Percentiles rank a stretch among this genome's conserved stretches.
Conservation (phyloP, 192 early-diverging fungal genomes). For the Entomortierella chlamydospora region DNA sequence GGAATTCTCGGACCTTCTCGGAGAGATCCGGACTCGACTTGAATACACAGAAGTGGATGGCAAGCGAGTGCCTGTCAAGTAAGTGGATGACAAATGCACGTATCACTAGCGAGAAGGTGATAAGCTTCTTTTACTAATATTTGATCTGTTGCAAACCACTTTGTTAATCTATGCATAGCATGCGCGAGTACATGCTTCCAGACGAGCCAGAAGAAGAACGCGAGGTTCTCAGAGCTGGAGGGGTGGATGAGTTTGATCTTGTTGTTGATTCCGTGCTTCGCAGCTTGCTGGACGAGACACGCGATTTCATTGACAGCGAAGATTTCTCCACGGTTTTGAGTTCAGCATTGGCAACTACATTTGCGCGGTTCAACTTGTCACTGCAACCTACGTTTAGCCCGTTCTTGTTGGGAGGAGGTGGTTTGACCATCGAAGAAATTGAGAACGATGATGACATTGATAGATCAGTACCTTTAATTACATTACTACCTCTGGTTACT, state of each 20-base stretch:
- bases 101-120: background rate
- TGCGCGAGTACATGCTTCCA: conserved; percentile 72
- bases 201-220: conserved; percentile 67
- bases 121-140: background rate
- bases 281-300: conserved; percentile 85
- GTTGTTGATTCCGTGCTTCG: conserved; percentile 73
- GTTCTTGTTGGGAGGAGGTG: conserved; percentile 28
- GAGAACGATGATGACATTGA: conserved; percentile 60
- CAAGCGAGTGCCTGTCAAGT: conserved; percentile 47
- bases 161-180: conserved; percentile 39
- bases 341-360: conserved; percentile 57
- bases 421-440: conserved; percentile 63
- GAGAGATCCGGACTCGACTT: conserved; percentile 64
- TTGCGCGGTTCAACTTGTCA: conserved; percentile 55
- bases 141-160: background rate
- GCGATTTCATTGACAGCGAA: conserved; percentile 85
- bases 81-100: background rate
- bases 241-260: conserved; percentile 55
- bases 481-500: conserved; percentile 73
- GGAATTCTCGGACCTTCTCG: conserved; percentile 68
- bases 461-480: conserved; percentile 62
- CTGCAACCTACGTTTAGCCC: conserved; percentile 53
- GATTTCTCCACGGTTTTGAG: conserved; percentile 61
- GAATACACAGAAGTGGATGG: conserved; percentile 60
- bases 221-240: conserved; percentile 70